These are phyloP conservation scores for Lachnellula arida DNA, from an alignment of 2,329 filamentous ascomycete species.

Conservation along the genomic window DNA sequence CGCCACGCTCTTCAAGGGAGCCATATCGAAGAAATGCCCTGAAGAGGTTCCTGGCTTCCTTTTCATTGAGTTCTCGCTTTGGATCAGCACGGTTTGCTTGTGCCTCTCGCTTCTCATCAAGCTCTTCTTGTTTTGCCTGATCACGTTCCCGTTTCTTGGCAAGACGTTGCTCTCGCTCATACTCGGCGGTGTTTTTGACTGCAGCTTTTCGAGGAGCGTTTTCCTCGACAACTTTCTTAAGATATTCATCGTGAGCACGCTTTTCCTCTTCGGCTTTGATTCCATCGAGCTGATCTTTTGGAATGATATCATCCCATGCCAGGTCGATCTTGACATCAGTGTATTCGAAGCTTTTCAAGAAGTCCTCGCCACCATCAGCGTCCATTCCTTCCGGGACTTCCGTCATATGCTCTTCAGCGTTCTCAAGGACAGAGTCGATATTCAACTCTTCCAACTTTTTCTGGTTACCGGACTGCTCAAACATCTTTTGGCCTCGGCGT, in stretches of 20 bases:
- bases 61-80: conserved; percentile 82
- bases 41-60: conserved; percentile 88
- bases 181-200: conserved; percentile 52
- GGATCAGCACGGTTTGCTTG: conserved; percentile 76
- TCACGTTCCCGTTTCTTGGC: conserved; percentile 63
- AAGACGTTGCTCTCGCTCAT: conserved; percentile 60
- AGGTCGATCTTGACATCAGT: conserved; percentile 97
- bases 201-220: conserved; percentile 74
- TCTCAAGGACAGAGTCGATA: conserved; percentile 94
- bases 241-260: conserved; percentile 75
- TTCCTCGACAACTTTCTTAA: conserved; percentile 76
- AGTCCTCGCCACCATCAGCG: conserved; percentile 94
- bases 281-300: conserved; percentile 81
- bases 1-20: conserved; percentile 78
- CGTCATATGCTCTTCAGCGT: conserved; percentile 94
- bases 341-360: conserved; percentile 83
- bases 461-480: conserved; percentile 95
- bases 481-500: conserved; percentile 98
- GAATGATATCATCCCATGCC: conserved; percentile 98
- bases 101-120: conserved; percentile 60
- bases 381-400: conserved; percentile 92
- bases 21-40: conserved; percentile 88
- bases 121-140: conserved; percentile 64
- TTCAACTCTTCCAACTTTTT: conserved; percentile 95
- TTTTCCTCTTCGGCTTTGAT: conserved; percentile 88